Base-by-base conservation (phyloP, 2,329 filamentous ascomycete species). In the Calcarisporium arbuscula region DNA sequence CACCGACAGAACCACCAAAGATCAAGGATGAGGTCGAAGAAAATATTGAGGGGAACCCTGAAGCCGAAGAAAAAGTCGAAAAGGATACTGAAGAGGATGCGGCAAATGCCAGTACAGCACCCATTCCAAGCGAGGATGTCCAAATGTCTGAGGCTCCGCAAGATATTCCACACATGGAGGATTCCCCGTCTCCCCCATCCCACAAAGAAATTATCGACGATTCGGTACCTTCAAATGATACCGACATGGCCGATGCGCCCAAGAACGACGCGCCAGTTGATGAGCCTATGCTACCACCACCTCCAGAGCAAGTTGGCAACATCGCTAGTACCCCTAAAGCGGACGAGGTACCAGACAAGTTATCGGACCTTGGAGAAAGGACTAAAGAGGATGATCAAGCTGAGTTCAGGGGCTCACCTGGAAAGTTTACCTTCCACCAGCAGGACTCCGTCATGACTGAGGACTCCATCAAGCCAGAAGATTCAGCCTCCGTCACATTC, bases 291-390 rank as follows among this genome's bases (percentile, higher is more conserved):
- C 39, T 62, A 1, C 60, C 57, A 8, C 59, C 59, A 7, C 60
- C 60, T 1, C 58, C 52, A 0, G 60, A 63, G 17, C 56, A 64
- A 39, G 60, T 64, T 8, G 60, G 60, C 19, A 64, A 64, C 12
- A 63, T 64, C 34, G 46, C 53, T 9, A 55, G 55, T 6, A n/a
- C n/a, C n/a, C 58, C 60, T 5, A 54, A 49, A 32, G 42, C 49
- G 12, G 54, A 57, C 4, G 49, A 52, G 4, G 39, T 42, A 6
- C 34, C 35, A 1, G 44, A 47, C 8, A 52, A 50, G 21, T 43
- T 34, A 0, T 45, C 47, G 6, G 51, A 54, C 14, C 39, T 36
- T 9, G 51, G 47, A 14, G 43, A 49, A 6, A 56, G 53, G 32
- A 35, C 41, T n/a, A 42, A 43, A n/a, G 48, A 50, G 6, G 53